These are phyloP conservation scores for Penstemon newberryi DNA, from an alignment of 257 asterid genomes.

Conservation along the genomic window DNA sequence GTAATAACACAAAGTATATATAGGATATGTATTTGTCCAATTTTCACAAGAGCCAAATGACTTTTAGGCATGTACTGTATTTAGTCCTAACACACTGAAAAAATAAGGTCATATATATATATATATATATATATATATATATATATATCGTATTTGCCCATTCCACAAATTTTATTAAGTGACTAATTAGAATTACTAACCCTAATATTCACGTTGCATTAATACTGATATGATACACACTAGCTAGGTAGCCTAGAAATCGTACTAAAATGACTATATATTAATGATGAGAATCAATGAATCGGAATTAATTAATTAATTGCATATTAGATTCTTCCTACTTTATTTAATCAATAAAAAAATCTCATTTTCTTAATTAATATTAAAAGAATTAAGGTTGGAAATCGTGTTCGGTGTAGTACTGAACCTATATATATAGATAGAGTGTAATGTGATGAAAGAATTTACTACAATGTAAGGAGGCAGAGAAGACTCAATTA, in stretches of 20 bases:
- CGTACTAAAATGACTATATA: background rate
- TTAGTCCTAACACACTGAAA: too few species aligned
- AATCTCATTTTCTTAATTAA: background rate
- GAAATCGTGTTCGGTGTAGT: slow-evolving; percentile 12
- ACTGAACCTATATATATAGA: slow-evolving; percentile 26
- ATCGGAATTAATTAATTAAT: background rate
- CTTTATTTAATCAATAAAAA: background rate
- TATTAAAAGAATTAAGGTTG: slow-evolving; percentile 21
- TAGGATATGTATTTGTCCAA: too few species aligned
- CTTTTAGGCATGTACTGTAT: too few species aligned
- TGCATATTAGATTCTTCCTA: background rate
- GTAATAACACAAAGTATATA: too few species aligned
- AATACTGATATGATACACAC: background rate
- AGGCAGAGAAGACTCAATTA: slow-evolving; percentile 5
- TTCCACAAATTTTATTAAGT: too few species aligned
- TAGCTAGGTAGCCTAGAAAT: background rate
- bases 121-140: too few species aligned
- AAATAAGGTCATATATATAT: too few species aligned
- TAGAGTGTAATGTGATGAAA: slow-evolving; percentile 18
- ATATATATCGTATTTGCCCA: too few species aligned
- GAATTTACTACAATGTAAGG: slow-evolving; percentile 18
- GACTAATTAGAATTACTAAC: background rate
- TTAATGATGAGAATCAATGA: background rate
- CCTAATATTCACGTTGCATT: background rate
- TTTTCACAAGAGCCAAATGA: too few species aligned